Evolutionary conservation across 192 early-diverging fungal genomes (phyloP), one percentile per base, ranked within the genome.

Genomic region (Coemansia sp.): DNA sequence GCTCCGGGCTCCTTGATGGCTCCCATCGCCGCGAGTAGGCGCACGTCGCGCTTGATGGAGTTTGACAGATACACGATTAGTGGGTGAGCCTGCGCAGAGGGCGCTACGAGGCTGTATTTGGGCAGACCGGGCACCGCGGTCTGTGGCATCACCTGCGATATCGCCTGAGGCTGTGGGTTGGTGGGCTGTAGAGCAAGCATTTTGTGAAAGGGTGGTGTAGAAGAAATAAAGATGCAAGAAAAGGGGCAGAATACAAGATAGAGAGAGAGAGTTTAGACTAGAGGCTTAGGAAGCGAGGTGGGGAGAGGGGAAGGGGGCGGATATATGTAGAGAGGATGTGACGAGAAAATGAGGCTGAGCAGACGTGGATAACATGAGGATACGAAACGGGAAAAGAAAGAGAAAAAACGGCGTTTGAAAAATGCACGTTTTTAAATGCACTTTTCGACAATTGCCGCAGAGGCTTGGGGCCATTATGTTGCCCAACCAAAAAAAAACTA

Each of bases 41-140:
- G 73, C 60, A 82, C 79, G 39, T 82, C 79, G 68, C 79, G 79
- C 36, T 50, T 63, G 56, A 82, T 76, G n/a, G 79, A 82, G 61
- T 69, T 73, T 11, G 73, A 73, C 61, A 82, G 67, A 35, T 82
- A 76, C 18, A 72, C 66, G 9, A 72, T 68, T 38, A 82, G 62
- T 50, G 74, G 65, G 25, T 75, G 67, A 3, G 48, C 37, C 47
- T 59, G 65, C 14, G 37, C 36, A 0, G 59, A 38, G 21, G 65
- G 65, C 55, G 69, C 76, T 31, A 68, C 63, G 12, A 72, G 60
- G 31, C 69, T 65, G 64, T 71, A 70, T 45, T 65, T 71, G 20
- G 65, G 66, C 47, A 72, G 69, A 3, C 50, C 26, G 1, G 65
- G 20, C 31, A 57, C 58, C 0, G 65, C 33, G 21, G 57, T 59